Conservation (phyloP, 306 rosid species). For the Carpinus viminea region DNA sequence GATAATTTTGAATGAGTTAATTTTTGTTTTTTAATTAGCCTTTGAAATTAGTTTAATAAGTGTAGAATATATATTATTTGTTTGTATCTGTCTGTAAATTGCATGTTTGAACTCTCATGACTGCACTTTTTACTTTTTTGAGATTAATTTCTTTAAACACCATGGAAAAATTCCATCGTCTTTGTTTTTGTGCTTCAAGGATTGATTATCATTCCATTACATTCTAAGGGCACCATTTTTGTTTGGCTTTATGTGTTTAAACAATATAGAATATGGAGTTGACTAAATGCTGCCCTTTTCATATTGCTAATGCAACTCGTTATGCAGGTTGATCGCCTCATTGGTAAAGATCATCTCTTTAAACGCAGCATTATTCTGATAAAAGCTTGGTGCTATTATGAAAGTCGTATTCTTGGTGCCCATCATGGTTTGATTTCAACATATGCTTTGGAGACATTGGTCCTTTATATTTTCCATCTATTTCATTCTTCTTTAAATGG, state of each 20-base stretch:
- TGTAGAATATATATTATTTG: not conserved
- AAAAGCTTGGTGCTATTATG: conserved; percentile 95
- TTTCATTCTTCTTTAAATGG: conserved; percentile 67
- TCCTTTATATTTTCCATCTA: conserved; percentile 77
- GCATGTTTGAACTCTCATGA: not conserved
- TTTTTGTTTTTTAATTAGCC: not conserved
- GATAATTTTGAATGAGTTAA: not conserved
- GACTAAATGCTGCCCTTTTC: conserved; percentile 25
- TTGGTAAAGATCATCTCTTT: conserved; percentile 76
- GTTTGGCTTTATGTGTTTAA: not conserved
- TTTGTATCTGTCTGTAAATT: not conserved
- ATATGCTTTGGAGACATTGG: conserved; percentile 86
- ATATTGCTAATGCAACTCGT: conserved; percentile 1
- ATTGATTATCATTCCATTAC: not conserved
- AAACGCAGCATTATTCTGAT: conserved; percentile 81
- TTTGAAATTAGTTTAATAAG: not conserved
- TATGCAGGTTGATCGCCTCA: conserved; percentile 69
- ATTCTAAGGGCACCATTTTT: not conserved
- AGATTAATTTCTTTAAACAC: not conserved
- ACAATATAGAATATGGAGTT: conserved; percentile 15
- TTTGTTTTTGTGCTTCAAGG: not conserved
- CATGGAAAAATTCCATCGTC: not conserved
- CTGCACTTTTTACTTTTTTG: not conserved
- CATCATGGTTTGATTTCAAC: conserved; percentile 92
- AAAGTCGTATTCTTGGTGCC: conserved; percentile 89